These are phyloP conservation scores for Eucalyptus guilfoylei DNA, from an alignment of 345 rosid genomes.

Conservation along the genomic window DNA sequence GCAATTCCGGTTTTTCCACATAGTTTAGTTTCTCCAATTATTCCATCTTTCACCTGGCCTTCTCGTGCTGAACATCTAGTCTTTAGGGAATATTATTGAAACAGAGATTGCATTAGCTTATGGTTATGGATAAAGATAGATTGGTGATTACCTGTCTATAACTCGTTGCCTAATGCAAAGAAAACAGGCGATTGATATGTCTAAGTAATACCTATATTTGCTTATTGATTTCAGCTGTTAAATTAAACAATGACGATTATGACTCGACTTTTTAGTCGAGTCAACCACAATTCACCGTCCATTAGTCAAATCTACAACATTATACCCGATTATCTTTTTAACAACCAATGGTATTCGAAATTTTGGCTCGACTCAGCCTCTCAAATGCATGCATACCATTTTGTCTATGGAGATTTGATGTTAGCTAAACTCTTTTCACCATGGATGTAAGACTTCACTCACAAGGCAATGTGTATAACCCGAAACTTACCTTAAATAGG, in stretches of 20 bases:
- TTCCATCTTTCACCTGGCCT: not conserved
- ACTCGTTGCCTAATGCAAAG: not conserved
- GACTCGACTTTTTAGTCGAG: not conserved
- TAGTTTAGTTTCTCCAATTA: not conserved
- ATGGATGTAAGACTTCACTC: not conserved
- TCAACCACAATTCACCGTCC: not conserved
- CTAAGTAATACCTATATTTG: not conserved
- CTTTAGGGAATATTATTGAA: not conserved
- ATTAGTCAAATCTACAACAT: not conserved
- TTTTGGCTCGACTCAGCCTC: not conserved
- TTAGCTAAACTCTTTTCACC: not conserved
- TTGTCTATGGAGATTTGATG: not conserved
- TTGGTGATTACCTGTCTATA: not conserved
- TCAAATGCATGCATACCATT: not conserved
- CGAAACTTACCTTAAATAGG: not conserved
- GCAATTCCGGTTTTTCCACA: not conserved
- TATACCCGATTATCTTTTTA: not conserved
- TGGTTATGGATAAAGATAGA: not conserved
- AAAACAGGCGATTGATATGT: not conserved
- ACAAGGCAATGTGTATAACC: not conserved
- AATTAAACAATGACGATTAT: not conserved
- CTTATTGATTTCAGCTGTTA: not conserved
- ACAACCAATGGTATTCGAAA: not conserved
- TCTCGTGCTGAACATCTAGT: not conserved
- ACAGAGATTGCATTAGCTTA: not conserved